Evolutionary conservation across 352 stramenopile species (phyloP).

Genomic region (Phytopythium cucurbitacearum): DNA sequence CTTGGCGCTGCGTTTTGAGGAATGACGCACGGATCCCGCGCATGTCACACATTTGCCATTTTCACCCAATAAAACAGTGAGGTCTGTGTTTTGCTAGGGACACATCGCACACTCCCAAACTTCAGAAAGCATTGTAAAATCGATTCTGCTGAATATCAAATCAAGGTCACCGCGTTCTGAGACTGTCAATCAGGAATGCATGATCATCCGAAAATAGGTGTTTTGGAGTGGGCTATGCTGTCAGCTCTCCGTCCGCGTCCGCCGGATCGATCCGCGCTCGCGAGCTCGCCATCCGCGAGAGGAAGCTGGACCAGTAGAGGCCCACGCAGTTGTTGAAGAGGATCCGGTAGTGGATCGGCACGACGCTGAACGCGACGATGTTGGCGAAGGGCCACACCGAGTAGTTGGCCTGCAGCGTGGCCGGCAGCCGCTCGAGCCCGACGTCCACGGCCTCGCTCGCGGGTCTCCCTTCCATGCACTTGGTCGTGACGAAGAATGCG

Average conservation of each 20-base stretch:
- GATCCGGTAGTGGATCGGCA: constrained; percentile 48
- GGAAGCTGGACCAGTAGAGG: constrained; percentile 42
- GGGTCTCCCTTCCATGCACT: constrained; percentile 31
- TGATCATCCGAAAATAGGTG: too few species aligned
- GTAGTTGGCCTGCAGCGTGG: constrained; percentile 38
- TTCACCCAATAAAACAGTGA: constrained; percentile 1
- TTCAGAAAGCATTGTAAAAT: neutral
- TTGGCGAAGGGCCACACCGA: constrained; percentile 47
- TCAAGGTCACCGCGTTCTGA: too few species aligned
- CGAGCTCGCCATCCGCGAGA: constrained; percentile 42
- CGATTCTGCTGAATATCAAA: neutral
- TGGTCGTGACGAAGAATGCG: constrained; percentile 36
- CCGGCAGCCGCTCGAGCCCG: constrained; percentile 28
- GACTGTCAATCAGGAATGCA: too few species aligned
- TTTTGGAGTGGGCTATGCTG: too few species aligned
- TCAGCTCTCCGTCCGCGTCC: neutral
- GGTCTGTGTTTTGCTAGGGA: too few species aligned
- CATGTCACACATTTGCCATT: constrained; percentile 2
- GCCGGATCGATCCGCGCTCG: neutral
- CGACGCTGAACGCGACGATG: constrained; percentile 39
- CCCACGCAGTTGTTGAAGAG: constrained; percentile 51
- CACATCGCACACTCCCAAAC: too few species aligned
- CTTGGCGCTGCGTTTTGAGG: neutral
- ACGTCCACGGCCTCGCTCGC: constrained; percentile 27
- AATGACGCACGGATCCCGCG: neutral